Conservation (phyloP, 2,329 filamentous ascomycete species). For the Didymella pinodella region DNA sequence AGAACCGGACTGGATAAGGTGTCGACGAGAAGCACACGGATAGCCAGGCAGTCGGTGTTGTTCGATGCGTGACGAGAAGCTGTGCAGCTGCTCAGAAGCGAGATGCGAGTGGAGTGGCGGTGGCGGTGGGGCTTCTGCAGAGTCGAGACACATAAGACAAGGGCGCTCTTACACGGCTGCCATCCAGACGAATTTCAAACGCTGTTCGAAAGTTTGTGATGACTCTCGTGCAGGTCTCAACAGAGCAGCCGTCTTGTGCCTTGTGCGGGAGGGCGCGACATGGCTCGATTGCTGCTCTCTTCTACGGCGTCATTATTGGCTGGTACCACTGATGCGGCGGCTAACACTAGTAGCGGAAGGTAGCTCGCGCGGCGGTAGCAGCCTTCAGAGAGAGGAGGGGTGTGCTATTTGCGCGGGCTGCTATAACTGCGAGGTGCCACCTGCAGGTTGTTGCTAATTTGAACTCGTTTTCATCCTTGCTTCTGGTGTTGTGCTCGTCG, state of each 20-base stretch:
- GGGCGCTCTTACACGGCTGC: slow-evolving; percentile 15
- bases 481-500: slow-evolving; percentile 19
- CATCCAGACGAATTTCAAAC: slow-evolving; percentile 20
- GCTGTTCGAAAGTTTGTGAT: slow-evolving; percentile 19
- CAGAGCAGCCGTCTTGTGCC: slow-evolving; percentile 14
- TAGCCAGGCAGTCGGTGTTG: slow-evolving; percentile 10
- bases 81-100: slow-evolving; percentile 8
- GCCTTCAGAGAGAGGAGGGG: slow-evolving; percentile 13
- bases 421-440: slow-evolving; percentile 20
- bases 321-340: slow-evolving; percentile 21
- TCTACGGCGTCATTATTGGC: slow-evolving; percentile 16
- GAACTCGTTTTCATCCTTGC: slow-evolving; percentile 19
- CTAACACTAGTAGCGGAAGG: slow-evolving; percentile 24
- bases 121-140: slow-evolving; percentile 17
- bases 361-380: slow-evolving; percentile 24
- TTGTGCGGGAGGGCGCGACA: slow-evolving; percentile 20
- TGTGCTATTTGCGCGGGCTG: slow-evolving; percentile 8
- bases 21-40: slow-evolving; percentile 7
- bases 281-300: slow-evolving; percentile 15
- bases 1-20: slow-evolving; percentile 16
- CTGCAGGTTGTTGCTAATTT: slow-evolving; percentile 13
- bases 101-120: slow-evolving; percentile 11
- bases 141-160: slow-evolving; percentile 18
- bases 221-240: slow-evolving; percentile 20
- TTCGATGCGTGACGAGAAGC: slow-evolving; percentile 2